Percentiles rank a stretch among this genome's conserved stretches.
Conservation (phyloP, 805 yeast species). For the Myxozyma neotropica region DNA sequence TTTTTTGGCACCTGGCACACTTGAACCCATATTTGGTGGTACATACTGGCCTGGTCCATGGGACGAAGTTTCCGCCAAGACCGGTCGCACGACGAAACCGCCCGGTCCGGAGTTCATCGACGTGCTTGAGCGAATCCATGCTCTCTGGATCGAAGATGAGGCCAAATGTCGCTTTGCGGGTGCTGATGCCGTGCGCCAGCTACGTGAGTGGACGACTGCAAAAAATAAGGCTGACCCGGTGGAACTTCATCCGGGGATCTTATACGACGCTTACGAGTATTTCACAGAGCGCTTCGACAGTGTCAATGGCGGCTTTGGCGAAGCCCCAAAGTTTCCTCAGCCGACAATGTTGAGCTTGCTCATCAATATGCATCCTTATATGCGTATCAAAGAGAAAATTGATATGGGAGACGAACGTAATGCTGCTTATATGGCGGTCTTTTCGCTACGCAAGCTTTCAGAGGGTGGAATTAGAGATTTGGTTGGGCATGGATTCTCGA, state of each 20-base stretch:
- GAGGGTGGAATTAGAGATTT: constrained; percentile 46
- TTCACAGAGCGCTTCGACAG: constrained; percentile 38
- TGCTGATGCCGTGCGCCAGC: constrained; percentile 30
- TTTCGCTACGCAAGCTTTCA: constrained; percentile 40
- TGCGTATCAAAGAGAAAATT: constrained; percentile 22
- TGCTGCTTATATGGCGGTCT: constrained; percentile 36
- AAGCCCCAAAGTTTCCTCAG: constrained; percentile 45
- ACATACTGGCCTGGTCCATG: constrained; percentile 46
- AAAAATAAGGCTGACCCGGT: background rate
- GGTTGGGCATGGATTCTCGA: constrained; percentile 44
- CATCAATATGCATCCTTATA: constrained; percentile 22
- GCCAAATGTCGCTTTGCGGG: constrained; percentile 40
- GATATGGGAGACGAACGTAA: constrained; percentile 9
- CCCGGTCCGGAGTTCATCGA: constrained; percentile 37
- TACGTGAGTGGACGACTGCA: constrained; percentile 33
- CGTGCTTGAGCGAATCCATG: constrained; percentile 39
- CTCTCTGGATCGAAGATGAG: constrained; percentile 41
- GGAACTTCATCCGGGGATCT: constrained; percentile 13
- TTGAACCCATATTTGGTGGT: constrained; percentile 46
- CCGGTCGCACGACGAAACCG: constrained; percentile 20
- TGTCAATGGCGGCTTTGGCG: constrained; percentile 42
- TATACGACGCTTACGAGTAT: constrained; percentile 36
- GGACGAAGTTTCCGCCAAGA: constrained; percentile 29
- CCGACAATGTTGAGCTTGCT: constrained; percentile 40
- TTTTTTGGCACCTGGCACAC: constrained; percentile 43